A percentile compares a stretch with the other conserved stretches of the same genome.
phyloP scores from a whole-genome alignment of 129 eudicot species.

The Saussurea involucrata region DNA sequence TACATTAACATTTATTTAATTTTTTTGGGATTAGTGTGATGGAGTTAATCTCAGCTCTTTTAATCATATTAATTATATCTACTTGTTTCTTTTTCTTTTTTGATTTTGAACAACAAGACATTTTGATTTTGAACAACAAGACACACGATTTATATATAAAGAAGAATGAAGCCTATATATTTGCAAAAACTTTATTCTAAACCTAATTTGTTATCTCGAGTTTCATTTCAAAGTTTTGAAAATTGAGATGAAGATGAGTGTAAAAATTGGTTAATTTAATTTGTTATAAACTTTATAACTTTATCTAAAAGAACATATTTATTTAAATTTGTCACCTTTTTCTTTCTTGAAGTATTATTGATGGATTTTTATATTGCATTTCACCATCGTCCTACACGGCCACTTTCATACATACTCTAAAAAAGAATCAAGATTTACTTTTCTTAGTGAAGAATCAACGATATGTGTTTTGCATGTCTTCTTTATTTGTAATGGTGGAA shows the following conservation, averaged over 20 bases:
- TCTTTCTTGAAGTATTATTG: too few relatives aligned
- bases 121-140: background rate
- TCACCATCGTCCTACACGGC: conserved; percentile 9
- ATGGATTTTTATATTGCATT: background rate
- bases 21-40: too few relatives aligned
- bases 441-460: background rate
- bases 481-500: background rate
- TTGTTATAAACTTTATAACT: background rate
- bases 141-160: background rate
- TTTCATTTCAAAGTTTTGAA: too few relatives aligned
- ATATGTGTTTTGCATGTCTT: background rate
- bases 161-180: too few relatives aligned
- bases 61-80: too few relatives aligned
- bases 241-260: background rate
- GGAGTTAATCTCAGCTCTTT: too few relatives aligned
- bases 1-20: too few relatives aligned
- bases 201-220: background rate
- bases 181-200: background rate
- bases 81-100: too few relatives aligned
- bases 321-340: background rate
- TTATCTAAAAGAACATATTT: background rate
- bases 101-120: too few relatives aligned
- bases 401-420: background rate
- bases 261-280: too few relatives aligned
- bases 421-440: background rate